Base-by-base conservation (phyloP, 306 rosid genomes). In the Corylus avellana region DNA sequence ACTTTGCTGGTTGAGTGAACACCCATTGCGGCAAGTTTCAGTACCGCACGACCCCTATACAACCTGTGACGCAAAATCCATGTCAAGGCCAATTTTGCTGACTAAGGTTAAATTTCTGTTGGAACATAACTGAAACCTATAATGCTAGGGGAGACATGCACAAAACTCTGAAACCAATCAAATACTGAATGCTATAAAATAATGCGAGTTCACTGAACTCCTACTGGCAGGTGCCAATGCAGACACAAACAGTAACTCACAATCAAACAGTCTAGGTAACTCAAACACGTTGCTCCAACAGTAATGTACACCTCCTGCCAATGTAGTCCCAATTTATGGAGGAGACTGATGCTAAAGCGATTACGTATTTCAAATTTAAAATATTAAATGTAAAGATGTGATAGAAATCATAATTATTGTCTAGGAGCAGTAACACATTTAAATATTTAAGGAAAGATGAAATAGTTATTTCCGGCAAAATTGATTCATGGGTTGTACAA, bases 21-120 rank as follows among this genome's bases (percentile, higher is more conserved):
- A 46, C 98, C 97, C 84, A 79, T 79, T 0, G 97, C 93, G 1
- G 97, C 99, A 74, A 88, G 20, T 86, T 85, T 93, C 73, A 93
- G 44, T 75, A 88, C 74, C 0, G 91, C 88, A 53, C 98, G 98
- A 56, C 85, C 85, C 79, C 66, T 73, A 84, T 95, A 95, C 84
- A 95, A 80, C 80, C 99, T 95, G 92, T 75, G 64, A 67, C 57
- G 66, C 51, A 75, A 80, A 53, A 22, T 42, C 20, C 5, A 1
- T 50, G 70, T n/a, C n/a, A 77, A 39, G 12, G 27, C 78, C 10
- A 29, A 59, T 42, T 42, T 42, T 42, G 46, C 8, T 42, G 8
- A 42, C 46, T 42, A 42, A 42, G 46, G 46, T 42, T 42, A 42
- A 42, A 42, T 5, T 42, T 42, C 46, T 42, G 46, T 42, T 42